Evolutionary conservation across 805 yeast genomes (phyloP), one percentile per base, ranked within the genome.

Genomic region (Cyberlindnera euphorbiae): DNA sequence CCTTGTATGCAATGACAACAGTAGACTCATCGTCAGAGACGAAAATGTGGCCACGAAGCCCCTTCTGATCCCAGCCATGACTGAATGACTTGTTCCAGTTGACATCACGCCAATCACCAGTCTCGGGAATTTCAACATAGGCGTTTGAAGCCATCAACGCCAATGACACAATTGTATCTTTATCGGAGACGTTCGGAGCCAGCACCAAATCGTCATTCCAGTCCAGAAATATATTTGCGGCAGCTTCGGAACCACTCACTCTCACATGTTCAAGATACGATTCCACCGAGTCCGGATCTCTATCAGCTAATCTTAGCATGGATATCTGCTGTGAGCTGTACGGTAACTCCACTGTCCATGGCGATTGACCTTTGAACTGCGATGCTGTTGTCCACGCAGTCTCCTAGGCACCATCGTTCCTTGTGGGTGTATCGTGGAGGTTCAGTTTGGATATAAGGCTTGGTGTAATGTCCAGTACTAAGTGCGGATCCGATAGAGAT

Each of bases 101-200:
- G 10, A 85, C 75, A 50, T 90, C 93, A 37, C 82, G 64, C 97
- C 97, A 93, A 55, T 86, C 94, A 31, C 88, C 89, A 17, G 78
- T 73, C 15, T 62, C 62, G 4, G 97, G 97, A 21, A 75, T 63
- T 30, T 73, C 71, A 3, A 87, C 95, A 54, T 90, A 93, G 3
- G 97, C 97, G 56, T 93, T 83, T 1, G 95, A 84, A 0, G 96
- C 77, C 77, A 90, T 83, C 35, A 79, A 59, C 0, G 97, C 97
- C 28, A 90, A 61, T 2, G 83, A 63, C 3, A 89, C 64, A 4
- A 90, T 56, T 0, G 96, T 85, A 26, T 76, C 77, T 35, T 72
- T 73, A 58, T 89, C 96, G 2, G 77, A 63, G 8, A 90, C 63
- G 47, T 93, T 75, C 0, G 98, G 98, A 1, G 82, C 71, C 1